Conservation (phyloP, 1,284 basidiomycete genomes). For the Sutorius eximius region DNA sequence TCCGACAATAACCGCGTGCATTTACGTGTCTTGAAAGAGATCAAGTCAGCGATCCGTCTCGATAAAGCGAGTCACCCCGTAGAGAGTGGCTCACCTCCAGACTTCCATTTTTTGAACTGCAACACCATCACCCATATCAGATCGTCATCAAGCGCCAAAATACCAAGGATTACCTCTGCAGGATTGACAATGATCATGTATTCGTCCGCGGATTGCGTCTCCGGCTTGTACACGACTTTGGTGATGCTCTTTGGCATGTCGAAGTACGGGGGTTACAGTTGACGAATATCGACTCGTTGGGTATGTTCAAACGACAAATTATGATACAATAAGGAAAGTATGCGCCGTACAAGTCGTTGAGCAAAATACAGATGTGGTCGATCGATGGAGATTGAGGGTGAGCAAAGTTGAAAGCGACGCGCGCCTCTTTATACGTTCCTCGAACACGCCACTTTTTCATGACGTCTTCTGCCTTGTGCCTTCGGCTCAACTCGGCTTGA, state of each 20-base stretch:
- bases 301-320: constrained; percentile 13
- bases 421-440: constrained; percentile 34
- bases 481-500: constrained; percentile 20
- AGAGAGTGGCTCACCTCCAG: constrained; percentile 55
- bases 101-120: constrained; percentile 78
- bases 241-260: constrained; percentile 55
- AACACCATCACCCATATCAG: constrained; percentile 4
- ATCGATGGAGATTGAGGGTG: constrained; percentile 17
- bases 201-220: constrained; percentile 66
- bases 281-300: constrained; percentile 8
- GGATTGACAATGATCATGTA: constrained; percentile 69
- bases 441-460: constrained; percentile 21
- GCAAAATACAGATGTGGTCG: constrained; percentile 5
- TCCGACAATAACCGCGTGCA: constrained; percentile 12
- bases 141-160: constrained; percentile 10
- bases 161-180: constrained; percentile 50
- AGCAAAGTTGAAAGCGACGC: constrained; percentile 2
- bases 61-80: constrained; percentile 11
- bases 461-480: constrained; percentile 34
- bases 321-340: constrained; percentile 10
- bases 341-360: constrained; percentile 1
- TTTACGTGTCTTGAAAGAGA: constrained; percentile 62
- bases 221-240: constrained; percentile 78
- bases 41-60: constrained; percentile 27
- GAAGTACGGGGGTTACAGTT: constrained; percentile 2